Conservation (phyloP, 116 monocot genomes). For the Posidonia oceanica region DNA sequence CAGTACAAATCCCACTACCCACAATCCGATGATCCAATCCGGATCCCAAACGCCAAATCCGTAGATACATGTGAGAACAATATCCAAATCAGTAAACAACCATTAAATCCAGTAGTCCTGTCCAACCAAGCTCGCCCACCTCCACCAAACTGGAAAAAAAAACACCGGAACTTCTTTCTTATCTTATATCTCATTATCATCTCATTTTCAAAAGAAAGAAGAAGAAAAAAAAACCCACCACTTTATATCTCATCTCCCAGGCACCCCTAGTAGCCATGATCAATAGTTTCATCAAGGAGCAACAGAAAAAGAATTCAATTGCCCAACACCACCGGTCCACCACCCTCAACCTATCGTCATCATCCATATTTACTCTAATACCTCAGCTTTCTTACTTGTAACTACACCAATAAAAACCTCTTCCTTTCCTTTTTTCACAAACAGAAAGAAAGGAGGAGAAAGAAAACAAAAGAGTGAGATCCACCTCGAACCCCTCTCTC, state of each 20-base stretch:
- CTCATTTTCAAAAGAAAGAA: too few relatives aligned
- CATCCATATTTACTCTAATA: neutral
- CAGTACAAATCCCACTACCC: neutral
- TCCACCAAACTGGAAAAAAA: too few relatives aligned
- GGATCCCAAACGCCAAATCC: neutral
- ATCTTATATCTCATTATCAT: too few relatives aligned
- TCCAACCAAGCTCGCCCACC: neutral
- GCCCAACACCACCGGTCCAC: neutral
- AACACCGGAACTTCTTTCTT: too few relatives aligned
- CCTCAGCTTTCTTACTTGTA: neutral
- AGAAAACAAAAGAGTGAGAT: constrained; percentile 3
- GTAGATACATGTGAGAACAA: neutral
- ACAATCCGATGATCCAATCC: neutral
- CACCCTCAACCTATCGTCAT: neutral
- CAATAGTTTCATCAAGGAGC: too few relatives aligned
- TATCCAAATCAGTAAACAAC: neutral
- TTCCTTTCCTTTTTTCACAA: neutral
- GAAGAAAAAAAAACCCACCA: too few relatives aligned
- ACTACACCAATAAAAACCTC: neutral
- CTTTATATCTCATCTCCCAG: too few relatives aligned
- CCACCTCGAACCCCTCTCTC: neutral
- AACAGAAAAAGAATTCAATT: neutral
- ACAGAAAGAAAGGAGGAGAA: neutral
- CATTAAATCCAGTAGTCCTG: neutral
- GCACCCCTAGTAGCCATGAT: too few relatives aligned